Percentiles rank a stretch among this genome's conserved stretches.
Evolutionary conservation across 192 early-diverging fungal species (phyloP).

Genomic region (Coemansia sp.): DNA sequence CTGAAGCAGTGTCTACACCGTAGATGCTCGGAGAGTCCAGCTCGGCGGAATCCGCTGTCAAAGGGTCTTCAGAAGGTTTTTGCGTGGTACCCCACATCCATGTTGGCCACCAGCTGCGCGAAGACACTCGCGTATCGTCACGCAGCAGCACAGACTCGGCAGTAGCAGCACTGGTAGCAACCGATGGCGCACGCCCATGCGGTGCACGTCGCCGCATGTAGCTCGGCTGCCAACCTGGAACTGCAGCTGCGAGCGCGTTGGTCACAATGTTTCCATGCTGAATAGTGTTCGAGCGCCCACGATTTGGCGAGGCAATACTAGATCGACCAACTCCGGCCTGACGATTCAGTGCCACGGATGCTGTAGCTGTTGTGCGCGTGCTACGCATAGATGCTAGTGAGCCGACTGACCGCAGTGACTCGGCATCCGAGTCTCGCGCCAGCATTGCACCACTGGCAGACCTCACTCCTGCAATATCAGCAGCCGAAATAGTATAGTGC

Average conservation of each 20-base stretch:
- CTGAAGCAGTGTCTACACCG: constrained; percentile 17
- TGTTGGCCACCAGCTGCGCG: constrained; percentile 41
- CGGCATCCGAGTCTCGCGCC: constrained; percentile 35
- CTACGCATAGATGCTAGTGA: constrained; percentile 40
- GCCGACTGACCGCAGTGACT: constrained; percentile 36
- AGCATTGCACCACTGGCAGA: not conserved
- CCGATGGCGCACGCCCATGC: constrained; percentile 24
- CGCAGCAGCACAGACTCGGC: constrained; percentile 37
- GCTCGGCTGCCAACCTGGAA: not conserved
- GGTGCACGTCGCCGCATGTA: constrained; percentile 5
- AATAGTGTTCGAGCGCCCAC: constrained; percentile 28
- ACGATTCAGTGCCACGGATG: constrained; percentile 21
- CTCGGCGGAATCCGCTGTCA: not conserved
- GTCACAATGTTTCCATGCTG: constrained; percentile 11
- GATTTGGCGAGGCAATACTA: constrained; percentile 6
- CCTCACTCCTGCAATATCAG: constrained; percentile 13
- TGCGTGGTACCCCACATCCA: constrained; percentile 22
- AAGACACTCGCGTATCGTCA: constrained; percentile 34
- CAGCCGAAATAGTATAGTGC: constrained; percentile 17
- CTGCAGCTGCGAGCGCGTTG: constrained; percentile 5
- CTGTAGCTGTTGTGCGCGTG: constrained; percentile 32
- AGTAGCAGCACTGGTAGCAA: constrained; percentile 21
- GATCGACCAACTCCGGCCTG: constrained; percentile 1
- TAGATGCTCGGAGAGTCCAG: not conserved
- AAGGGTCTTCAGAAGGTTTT: not conserved